Base-by-base conservation (phyloP, 202 grass and related monocot genomes). In the Panicum hallii region DNA sequence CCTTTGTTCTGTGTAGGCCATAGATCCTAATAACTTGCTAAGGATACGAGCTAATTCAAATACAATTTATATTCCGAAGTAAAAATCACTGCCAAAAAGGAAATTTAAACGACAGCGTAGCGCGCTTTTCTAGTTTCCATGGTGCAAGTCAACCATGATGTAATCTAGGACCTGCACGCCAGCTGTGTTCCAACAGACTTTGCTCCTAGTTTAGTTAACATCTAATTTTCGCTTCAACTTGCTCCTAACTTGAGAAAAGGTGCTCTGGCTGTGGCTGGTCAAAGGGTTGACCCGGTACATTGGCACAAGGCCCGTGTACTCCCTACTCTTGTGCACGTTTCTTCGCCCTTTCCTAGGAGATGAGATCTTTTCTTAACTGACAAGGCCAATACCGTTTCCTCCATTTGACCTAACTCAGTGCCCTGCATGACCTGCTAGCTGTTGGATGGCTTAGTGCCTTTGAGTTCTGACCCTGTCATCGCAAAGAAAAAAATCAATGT, bases 201-300 rank as follows among this genome's bases (percentile, higher is more conserved):
- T 2, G 38, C 3, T 47, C 22, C 66, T 44, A 22, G 2, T 41
- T 22, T n/a, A n/a, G n/a, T n/a, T n/a, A 36, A 36, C 36, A 36
- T 69, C 8, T 44, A 22, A 44, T n/a, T 43, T 68, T 60, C n/a
- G 38, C 40, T n/a, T 56, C 49, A 50, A 63, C 72, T 67, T 79
- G 32, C 32, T 67, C 30, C 15, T 42, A 38, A 7, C 68, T 40
- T 49, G 68, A 50, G 75, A n/a, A 89, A 75, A 80, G 42, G 60
- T 28, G 70, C 28, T 71, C 12, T 75, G 30, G 69, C 50, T 61
- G 7, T 74, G 47, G 70, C 34, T 52, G 47, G 41, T 75, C 67
- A 68, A 68, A 84, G 28, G 12, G 19, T 75, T 89, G 81, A 89
- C 42, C 61, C 45, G 23, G 75, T 79, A 46, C 12, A 47, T n/a